Evolutionary conservation across 2,329 filamentous ascomycete genomes (phyloP).

Genomic region (Fusarium napiforme): DNA sequence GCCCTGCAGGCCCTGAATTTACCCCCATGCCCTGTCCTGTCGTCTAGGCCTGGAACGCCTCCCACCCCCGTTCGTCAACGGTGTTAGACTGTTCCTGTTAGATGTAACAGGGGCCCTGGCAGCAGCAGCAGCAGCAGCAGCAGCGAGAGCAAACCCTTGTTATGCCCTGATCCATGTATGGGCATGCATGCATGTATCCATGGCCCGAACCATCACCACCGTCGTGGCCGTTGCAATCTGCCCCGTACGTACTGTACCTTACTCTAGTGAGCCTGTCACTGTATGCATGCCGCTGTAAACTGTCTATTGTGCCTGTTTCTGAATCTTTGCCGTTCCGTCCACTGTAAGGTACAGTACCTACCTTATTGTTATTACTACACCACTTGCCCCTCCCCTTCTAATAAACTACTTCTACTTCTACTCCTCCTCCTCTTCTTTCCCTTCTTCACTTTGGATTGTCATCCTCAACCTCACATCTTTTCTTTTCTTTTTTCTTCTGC

Average conservation of each 20-base stretch:
- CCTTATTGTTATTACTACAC: slow-evolving; percentile 35
- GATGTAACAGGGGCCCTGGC: slow-evolving; percentile 30
- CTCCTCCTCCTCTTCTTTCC: slow-evolving; percentile 17
- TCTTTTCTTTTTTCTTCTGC: slow-evolving; percentile 42
- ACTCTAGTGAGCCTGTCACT: slow-evolving; percentile 12
- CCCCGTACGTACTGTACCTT: slow-evolving; percentile 34
- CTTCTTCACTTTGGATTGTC: slow-evolving; percentile 37
- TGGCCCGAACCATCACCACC: slow-evolving; percentile 45
- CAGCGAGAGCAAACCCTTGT: neutral
- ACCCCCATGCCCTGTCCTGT: slow-evolving; percentile 5
- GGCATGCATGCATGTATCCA: slow-evolving; percentile 22
- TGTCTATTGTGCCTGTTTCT: slow-evolving; percentile 13
- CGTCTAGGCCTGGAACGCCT: slow-evolving; percentile 33
- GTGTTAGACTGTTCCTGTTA: slow-evolving; percentile 26
- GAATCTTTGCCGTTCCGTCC: neutral
- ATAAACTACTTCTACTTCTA: slow-evolving; percentile 44
- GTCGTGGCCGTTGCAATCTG: slow-evolving; percentile 47
- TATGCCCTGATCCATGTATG: slow-evolving; percentile 13
- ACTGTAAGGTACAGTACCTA: neutral
- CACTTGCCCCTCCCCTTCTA: slow-evolving; percentile 42
- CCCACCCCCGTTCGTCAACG: slow-evolving; percentile 1
- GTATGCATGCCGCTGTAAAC: slow-evolving; percentile 14
- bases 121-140: neutral
- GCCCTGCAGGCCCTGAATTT: neutral
- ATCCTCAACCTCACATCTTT: slow-evolving; percentile 36